Percentiles rank a stretch among this genome's conserved stretches.
Evolutionary conservation across 176 grass and related monocot genomes (phyloP).

Genomic region (Carex kokanica): DNA sequence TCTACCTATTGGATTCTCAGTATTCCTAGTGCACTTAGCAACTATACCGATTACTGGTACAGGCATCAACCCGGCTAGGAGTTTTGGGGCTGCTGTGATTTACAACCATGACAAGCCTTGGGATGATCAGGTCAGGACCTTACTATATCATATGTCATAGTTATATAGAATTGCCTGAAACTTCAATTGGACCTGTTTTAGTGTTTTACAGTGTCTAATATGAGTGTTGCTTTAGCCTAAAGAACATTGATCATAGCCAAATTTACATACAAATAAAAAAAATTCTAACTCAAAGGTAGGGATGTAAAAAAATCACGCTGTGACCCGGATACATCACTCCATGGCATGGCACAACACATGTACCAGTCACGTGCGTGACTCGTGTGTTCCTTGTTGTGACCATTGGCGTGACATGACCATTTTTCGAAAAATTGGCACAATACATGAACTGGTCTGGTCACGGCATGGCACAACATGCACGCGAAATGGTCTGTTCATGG

Average conservation of each 20-base stretch:
- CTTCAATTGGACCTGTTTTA: not conserved
- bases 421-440: too few relatives aligned
- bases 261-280: not conserved
- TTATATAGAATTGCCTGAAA: not conserved
- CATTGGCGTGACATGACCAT: too few relatives aligned
- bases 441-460: too few relatives aligned
- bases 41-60: constrained; percentile 50
- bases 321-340: too few relatives aligned
- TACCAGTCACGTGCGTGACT: too few relatives aligned
- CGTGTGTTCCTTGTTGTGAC: too few relatives aligned
- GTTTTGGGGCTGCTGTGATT: constrained; percentile 39
- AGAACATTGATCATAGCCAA: not conserved
- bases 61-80: constrained; percentile 48
- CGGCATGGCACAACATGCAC: too few relatives aligned
- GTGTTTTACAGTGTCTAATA: not conserved
- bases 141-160: not conserved
- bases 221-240: not conserved
- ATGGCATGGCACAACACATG: too few relatives aligned
- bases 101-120: constrained; percentile 45
- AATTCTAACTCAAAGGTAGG: not conserved
- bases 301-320: too few relatives aligned
- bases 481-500: too few relatives aligned
- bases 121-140: constrained; percentile 37
- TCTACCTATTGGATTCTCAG: constrained; percentile 42
- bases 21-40: constrained; percentile 43